A percentile compares a stretch with the other conserved stretches of the same genome.
Evolutionary conservation across 2,329 filamentous ascomycete genomes (phyloP).

Genomic region (Scortechinia acanthostroma): DNA sequence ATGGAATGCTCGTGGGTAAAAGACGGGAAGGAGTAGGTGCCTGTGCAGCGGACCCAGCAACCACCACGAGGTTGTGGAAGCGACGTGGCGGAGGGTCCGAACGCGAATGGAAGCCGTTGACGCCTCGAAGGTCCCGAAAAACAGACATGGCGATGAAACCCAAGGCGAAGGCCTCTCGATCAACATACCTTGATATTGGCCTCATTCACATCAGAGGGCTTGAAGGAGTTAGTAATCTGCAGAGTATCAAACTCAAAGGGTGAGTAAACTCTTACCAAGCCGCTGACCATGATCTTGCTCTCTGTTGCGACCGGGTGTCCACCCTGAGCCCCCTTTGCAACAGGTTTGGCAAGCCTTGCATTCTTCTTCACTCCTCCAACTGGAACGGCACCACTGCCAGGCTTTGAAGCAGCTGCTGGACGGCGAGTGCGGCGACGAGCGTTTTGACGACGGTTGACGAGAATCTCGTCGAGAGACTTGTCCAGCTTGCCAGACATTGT

Average conservation of each 20-base stretch:
- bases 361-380: slow-evolving; percentile 10
- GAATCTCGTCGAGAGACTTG: slow-evolving; percentile 64
- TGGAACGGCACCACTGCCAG: not conserved
- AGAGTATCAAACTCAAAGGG: not conserved
- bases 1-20: not conserved
- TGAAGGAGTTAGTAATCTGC: slow-evolving; percentile 23
- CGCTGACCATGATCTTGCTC: slow-evolving; percentile 68
- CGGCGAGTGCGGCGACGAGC: slow-evolving; percentile 34
- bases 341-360: slow-evolving; percentile 31
- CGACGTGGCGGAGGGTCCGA: not conserved
- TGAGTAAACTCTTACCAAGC: slow-evolving; percentile 45
- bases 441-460: slow-evolving; percentile 39
- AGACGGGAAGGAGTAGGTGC: not conserved
- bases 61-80: not conserved
- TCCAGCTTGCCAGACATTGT: slow-evolving; percentile 59
- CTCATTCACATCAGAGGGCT: slow-evolving; percentile 64
- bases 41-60: not conserved
- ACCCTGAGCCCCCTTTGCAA: slow-evolving; percentile 33
- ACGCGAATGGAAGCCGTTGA: not conserved
- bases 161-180: slow-evolving; percentile 26
- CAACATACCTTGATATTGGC: slow-evolving; percentile 70
- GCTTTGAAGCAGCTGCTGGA: not conserved
- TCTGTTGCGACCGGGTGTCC: slow-evolving; percentile 33
- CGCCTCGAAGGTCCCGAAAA: not conserved
- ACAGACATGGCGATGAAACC: not conserved